These are phyloP conservation scores for Pleurotus djamor DNA, from an alignment of 768 basidiomycete species.

Conservation along the genomic window DNA sequence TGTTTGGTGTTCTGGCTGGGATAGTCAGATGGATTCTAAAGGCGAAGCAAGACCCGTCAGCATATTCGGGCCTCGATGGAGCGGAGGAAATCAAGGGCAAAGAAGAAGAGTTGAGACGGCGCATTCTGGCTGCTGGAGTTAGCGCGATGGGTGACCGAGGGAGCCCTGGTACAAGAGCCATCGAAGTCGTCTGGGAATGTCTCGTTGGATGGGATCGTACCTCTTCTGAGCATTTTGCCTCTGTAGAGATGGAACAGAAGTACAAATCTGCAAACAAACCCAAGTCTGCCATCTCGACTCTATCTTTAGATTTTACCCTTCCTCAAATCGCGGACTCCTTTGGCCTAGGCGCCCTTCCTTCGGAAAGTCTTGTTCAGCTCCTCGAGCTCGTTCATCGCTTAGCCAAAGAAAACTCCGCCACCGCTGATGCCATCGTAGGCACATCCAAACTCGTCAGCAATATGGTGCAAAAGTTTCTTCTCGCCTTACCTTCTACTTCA, in stretches of 20 bases:
- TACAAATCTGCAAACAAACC: constrained; percentile 21
- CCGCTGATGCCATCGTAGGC: constrained; percentile 48
- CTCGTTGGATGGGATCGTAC: constrained; percentile 60
- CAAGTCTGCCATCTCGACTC: constrained; percentile 19
- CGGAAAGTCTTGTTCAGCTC: constrained; percentile 52
- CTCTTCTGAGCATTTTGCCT: constrained; percentile 26
- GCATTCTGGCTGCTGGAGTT: constrained; percentile 64
- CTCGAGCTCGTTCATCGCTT: constrained; percentile 60
- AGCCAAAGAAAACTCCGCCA: constrained; percentile 52
- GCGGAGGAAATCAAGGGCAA: constrained; percentile 33
- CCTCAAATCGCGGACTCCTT: constrained; percentile 44
- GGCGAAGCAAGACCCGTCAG: constrained; percentile 11
- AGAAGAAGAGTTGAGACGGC: constrained; percentile 51
- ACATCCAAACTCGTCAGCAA: constrained; percentile 51
- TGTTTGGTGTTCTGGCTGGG: constrained; percentile 70
- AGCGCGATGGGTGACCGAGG: constrained; percentile 67
- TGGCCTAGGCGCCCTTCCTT: constrained; percentile 38
- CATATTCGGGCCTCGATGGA: constrained; percentile 23
- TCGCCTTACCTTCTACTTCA: constrained; percentile 45
- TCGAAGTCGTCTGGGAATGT: constrained; percentile 75
- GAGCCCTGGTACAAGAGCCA: constrained; percentile 61
- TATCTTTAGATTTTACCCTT: constrained; percentile 45
- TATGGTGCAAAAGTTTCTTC: constrained; percentile 55
- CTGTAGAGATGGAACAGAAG: constrained; percentile 42
- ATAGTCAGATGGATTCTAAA: constrained; percentile 31